phyloP scores from a whole-genome alignment of 352 stramenopile genomes.

The Globisporangium splendens region DNA sequence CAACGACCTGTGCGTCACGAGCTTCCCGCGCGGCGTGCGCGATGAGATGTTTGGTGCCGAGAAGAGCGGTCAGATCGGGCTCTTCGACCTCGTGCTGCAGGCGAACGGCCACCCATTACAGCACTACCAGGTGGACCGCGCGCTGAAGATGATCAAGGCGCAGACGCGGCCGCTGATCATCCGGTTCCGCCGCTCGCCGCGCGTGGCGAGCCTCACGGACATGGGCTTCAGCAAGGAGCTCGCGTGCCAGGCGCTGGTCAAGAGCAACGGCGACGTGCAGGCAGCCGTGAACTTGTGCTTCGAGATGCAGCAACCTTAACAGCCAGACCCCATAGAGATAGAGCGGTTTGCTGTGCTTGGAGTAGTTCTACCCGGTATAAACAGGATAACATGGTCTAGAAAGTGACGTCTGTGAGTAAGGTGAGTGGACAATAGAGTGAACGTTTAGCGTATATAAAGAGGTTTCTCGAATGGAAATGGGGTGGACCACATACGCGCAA shows the following conservation, averaged over 20 bases:
- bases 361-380: too few species aligned
- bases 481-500: too few species aligned
- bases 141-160: conserved; percentile 83
- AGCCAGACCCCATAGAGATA: not conserved
- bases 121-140: conserved; percentile 79
- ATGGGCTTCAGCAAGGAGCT: conserved; percentile 68
- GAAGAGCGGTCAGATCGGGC: conserved; percentile 63
- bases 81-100: conserved; percentile 72
- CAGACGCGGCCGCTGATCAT: conserved; percentile 75
- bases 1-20: conserved; percentile 71
- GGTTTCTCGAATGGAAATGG: too few species aligned
- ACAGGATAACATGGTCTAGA: not conserved
- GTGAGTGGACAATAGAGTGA: too few species aligned
- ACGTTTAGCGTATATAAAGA: too few species aligned
- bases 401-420: too few species aligned
- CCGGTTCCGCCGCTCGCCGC: conserved; percentile 65
- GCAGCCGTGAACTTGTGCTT: conserved; percentile 68
- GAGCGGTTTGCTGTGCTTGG: not conserved
- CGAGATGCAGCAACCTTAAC: conserved; percentile 21
- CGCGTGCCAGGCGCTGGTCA: conserved; percentile 43
- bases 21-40: conserved; percentile 60
- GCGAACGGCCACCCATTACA: conserved; percentile 79
- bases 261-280: conserved; percentile 56
- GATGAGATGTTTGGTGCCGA: conserved; percentile 75
- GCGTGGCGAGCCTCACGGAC: conserved; percentile 62